Conservation (phyloP, 2,329 filamentous ascomycete genomes). For the Nemania sp. region DNA sequence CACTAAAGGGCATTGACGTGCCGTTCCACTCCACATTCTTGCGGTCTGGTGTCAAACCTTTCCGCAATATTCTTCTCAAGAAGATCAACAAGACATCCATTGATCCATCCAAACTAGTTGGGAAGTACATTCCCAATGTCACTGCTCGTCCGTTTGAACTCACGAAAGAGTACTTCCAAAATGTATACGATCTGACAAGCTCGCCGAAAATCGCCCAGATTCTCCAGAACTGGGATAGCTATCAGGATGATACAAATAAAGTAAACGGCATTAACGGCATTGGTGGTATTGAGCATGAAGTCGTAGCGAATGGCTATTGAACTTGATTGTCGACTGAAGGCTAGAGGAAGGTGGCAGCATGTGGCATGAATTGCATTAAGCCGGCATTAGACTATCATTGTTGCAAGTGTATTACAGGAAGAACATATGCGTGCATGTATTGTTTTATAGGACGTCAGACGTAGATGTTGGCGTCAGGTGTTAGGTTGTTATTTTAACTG, state of each 20-base stretch:
- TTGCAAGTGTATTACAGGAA: constrained; percentile 7
- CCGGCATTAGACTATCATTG: constrained; percentile 5
- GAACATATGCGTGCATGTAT: constrained; percentile 23
- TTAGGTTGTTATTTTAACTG: not conserved
- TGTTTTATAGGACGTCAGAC: constrained; percentile 14
- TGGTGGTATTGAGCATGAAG: constrained; percentile 52
- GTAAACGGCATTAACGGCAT: constrained; percentile 53
- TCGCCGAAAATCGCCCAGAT: constrained; percentile 80
- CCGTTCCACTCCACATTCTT: constrained; percentile 99
- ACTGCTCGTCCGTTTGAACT: constrained; percentile 95
- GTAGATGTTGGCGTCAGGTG: not conserved
- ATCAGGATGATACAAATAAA: constrained; percentile 64
- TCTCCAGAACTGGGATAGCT: constrained; percentile 88
- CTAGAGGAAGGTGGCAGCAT: constrained; percentile 1
- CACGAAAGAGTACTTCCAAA: constrained; percentile 99
- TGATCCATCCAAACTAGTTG: constrained; percentile 94
- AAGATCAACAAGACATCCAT: constrained; percentile 99
- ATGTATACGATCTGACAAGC: constrained; percentile 95
- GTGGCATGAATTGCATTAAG: not conserved
- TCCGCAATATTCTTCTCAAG: constrained; percentile 98
- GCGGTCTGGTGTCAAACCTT: constrained; percentile 97
- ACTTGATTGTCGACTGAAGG: not conserved
- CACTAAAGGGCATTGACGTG: constrained; percentile 96
- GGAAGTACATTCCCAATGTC: constrained; percentile 99
- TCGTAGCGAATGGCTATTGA: constrained; percentile 43